Conservation (phyloP, 2,329 filamentous ascomycete genomes). For the Beauveria medogensis region DNA sequence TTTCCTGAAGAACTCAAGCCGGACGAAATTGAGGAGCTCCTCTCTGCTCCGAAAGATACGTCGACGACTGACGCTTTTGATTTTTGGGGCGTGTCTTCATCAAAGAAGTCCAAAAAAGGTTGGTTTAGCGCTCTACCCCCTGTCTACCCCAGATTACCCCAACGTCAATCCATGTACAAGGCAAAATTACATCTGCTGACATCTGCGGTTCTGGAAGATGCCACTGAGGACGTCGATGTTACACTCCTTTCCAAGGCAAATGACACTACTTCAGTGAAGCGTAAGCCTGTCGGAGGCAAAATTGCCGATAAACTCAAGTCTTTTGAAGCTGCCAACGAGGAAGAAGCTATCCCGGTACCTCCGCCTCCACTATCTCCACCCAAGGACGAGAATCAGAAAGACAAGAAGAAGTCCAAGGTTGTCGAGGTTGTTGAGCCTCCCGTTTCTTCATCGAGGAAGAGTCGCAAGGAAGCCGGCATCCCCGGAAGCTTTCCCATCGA, state of each 20-base stretch:
- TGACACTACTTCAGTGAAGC: constrained; percentile 35
- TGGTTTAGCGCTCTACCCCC: constrained; percentile 15
- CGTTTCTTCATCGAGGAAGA: constrained; percentile 26
- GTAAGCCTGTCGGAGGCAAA: constrained; percentile 42
- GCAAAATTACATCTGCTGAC: constrained; percentile 42
- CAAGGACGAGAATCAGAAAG: constrained; percentile 27
- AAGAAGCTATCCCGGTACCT: constrained; percentile 27
- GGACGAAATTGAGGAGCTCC: constrained; percentile 36
- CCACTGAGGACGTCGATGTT: constrained; percentile 31
- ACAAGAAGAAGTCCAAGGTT: constrained; percentile 30
- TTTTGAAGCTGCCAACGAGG: constrained; percentile 41
- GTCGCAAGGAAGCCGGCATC: constrained; percentile 26
- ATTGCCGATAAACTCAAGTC: constrained; percentile 50
- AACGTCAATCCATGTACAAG: constrained; percentile 12
- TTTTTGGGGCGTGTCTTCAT: constrained; percentile 44
- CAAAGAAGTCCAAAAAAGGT: constrained; percentile 40
- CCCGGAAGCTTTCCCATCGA: constrained; percentile 53
- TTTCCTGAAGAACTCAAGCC: constrained; percentile 27
- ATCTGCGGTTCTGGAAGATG: constrained; percentile 39
- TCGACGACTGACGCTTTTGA: constrained; percentile 39
- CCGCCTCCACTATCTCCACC: constrained; percentile 29
- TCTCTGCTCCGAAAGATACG: constrained; percentile 23
- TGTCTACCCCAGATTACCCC: constrained; percentile 18
- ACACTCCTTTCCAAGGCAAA: constrained; percentile 29
- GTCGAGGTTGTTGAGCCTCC: constrained; percentile 20